These are phyloP conservation scores for Lasiosphaeriaceae sp. DNA, from an alignment of 495 filamentous ascomycete species.

Conservation along the genomic window DNA sequence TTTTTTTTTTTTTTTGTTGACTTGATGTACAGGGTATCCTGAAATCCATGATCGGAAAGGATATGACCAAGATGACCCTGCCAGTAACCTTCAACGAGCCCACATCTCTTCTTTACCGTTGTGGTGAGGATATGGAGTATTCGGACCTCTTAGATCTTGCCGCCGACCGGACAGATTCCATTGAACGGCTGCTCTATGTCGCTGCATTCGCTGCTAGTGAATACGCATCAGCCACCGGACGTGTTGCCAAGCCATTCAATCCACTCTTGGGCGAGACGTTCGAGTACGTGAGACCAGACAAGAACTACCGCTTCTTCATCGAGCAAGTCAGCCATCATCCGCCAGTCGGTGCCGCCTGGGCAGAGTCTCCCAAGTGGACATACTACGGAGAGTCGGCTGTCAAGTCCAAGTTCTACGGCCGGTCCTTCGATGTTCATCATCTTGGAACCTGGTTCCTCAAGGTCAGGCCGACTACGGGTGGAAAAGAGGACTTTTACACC, in stretches of 20 bases:
- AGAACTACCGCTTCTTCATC: conserved; percentile 95
- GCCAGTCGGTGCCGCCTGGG: conserved; percentile 89
- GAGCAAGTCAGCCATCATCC: conserved; percentile 99
- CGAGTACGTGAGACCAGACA: conserved; percentile 92
- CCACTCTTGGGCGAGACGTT: conserved; percentile 94
- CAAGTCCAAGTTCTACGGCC: conserved; percentile 96
- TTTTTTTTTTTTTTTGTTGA: neutral
- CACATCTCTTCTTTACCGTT: conserved; percentile 92
- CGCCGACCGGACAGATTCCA: conserved; percentile 77
- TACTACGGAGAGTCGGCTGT: conserved; percentile 98
- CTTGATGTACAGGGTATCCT: conserved; percentile 68
- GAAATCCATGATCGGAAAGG: conserved; percentile 99
- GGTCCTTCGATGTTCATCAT: conserved; percentile 94
- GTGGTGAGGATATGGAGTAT: conserved; percentile 97
- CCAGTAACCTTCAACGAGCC: conserved; percentile 99
- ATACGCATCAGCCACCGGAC: conserved; percentile 93
- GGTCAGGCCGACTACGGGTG: conserved; percentile 71
- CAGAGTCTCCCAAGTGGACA: conserved; percentile 90
- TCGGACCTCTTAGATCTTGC: conserved; percentile 88
- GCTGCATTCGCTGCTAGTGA: conserved; percentile 93
- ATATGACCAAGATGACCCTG: conserved; percentile 99
- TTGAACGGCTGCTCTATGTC: conserved; percentile 93
- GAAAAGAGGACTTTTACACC: conserved; percentile 83
- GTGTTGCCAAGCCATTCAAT: conserved; percentile 97
- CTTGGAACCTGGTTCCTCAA: conserved; percentile 96